Conservation (phyloP, 1,284 basidiomycete genomes). For the Ustilago lituana region DNA sequence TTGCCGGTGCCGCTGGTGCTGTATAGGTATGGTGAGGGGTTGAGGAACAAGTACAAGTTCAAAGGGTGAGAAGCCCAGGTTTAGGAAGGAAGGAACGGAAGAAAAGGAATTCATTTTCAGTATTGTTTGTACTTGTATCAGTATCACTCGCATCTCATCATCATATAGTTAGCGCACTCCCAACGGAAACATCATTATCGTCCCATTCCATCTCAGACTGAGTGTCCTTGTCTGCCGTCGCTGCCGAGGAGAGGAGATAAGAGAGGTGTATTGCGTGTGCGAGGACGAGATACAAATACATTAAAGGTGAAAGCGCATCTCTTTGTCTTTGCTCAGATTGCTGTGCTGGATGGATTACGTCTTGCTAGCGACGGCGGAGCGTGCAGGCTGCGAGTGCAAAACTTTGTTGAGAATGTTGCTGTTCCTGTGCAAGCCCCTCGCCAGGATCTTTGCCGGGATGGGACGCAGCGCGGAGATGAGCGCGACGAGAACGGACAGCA, state of each 20-base stretch:
- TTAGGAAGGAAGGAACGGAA: too few species aligned
- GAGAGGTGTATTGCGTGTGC: too few species aligned
- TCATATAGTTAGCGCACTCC: too few species aligned
- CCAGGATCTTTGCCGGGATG: constrained; percentile 17
- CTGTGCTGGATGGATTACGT: too few species aligned
- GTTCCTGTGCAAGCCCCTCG: neutral
- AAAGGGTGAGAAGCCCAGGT: constrained; percentile 33
- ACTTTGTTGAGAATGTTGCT: constrained; percentile 11
- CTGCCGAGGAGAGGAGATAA: too few species aligned
- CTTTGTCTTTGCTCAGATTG: neutral
- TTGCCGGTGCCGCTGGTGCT: constrained; percentile 69
- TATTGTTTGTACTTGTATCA: constrained; percentile 27
- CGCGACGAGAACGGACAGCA: constrained; percentile 70
- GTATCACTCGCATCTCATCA: too few species aligned
- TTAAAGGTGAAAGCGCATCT: neutral
- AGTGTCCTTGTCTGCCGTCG: too few species aligned
- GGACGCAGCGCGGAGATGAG: constrained; percentile 28
- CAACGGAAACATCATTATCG: too few species aligned
- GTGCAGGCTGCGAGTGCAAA: too few species aligned
- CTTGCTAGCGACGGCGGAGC: neutral
- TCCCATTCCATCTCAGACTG: too few species aligned
- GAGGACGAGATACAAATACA: neutral
- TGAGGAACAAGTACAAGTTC: constrained; percentile 60
- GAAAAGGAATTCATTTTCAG: too few species aligned
- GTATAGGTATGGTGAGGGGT: constrained; percentile 67